Conservation (phyloP, 2,329 filamentous ascomycete species). For the Elsinoe arachidis region DNA sequence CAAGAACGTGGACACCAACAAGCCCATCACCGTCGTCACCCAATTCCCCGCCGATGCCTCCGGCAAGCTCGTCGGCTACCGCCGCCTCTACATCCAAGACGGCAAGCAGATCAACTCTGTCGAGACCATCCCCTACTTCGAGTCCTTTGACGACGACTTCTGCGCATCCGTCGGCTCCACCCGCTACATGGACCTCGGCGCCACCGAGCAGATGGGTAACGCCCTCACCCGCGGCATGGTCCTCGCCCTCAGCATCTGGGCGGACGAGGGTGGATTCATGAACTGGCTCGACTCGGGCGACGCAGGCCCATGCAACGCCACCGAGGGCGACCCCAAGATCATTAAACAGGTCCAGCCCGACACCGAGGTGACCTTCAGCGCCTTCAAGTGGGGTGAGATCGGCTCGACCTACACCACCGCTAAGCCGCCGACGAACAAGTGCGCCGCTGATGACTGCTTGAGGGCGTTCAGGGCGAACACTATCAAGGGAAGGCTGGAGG, state of each 20-base stretch:
- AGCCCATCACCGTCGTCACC: slow-evolving; percentile 57
- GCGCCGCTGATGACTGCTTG: neutral
- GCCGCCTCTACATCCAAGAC: slow-evolving; percentile 57
- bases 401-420: neutral
- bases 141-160: slow-evolving; percentile 49
- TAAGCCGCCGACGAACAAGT: neutral
- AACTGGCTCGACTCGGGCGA: slow-evolving; percentile 56
- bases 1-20: slow-evolving; percentile 51
- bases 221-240: slow-evolving; percentile 53
- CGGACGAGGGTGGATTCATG: slow-evolving; percentile 61
- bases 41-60: slow-evolving; percentile 51
- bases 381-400: slow-evolving; percentile 23
- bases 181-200: slow-evolving; percentile 48
- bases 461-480: neutral
- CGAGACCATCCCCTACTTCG: slow-evolving; percentile 38
- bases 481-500: neutral
- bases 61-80: slow-evolving; percentile 52
- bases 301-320: slow-evolving; percentile 19
- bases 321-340: slow-evolving; percentile 18
- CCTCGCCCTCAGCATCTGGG: slow-evolving; percentile 48
- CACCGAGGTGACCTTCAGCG: slow-evolving; percentile 19
- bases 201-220: slow-evolving; percentile 46
- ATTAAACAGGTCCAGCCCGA: slow-evolving; percentile 17
- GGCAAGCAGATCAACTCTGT: slow-evolving; percentile 47
- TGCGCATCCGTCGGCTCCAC: slow-evolving; percentile 38